Conservation (phyloP, 2,329 filamentous ascomycete genomes). For the Remersonia thermophila region DNA sequence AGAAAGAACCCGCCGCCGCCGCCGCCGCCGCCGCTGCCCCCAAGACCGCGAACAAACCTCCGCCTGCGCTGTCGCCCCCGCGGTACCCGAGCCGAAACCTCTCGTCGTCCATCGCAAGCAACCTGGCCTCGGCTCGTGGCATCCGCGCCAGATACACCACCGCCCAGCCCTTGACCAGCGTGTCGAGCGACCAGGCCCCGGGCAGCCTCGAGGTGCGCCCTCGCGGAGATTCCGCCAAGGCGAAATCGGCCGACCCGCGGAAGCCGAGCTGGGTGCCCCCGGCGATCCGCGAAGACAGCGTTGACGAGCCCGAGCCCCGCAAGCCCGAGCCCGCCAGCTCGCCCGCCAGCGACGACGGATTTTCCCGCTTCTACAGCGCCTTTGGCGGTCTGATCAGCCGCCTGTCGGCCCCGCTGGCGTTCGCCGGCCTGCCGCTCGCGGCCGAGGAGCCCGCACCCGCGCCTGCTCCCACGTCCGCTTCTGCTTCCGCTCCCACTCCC, state of each 20-base stretch:
- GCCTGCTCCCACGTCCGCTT: constrained; percentile 19
- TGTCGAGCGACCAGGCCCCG: constrained; percentile 62
- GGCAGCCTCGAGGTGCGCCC: constrained; percentile 52
- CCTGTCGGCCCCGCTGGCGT: constrained; percentile 81
- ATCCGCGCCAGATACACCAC: constrained; percentile 51
- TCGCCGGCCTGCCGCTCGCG: constrained; percentile 76
- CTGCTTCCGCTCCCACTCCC: too few species aligned
- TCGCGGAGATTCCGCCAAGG: constrained; percentile 41
- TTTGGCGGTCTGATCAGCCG: constrained; percentile 82
- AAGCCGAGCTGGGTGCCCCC: constrained; percentile 44
- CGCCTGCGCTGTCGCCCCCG: constrained; percentile 28
- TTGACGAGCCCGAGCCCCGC: constrained; percentile 5
- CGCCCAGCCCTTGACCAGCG: constrained; percentile 56
- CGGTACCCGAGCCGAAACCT: constrained; percentile 53
- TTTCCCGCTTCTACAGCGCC: constrained; percentile 81
- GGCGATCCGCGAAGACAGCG: constrained; percentile 19
- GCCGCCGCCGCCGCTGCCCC: constrained; percentile 12
- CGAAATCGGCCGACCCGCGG: constrained; percentile 31
- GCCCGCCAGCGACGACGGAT: constrained; percentile 55
- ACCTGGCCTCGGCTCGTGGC: constrained; percentile 73
- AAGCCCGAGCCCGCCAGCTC: constrained; percentile 14
- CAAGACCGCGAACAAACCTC: constrained; percentile 19
- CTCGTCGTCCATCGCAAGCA: constrained; percentile 76
- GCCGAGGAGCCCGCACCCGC: constrained; percentile 32
- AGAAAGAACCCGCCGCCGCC: too few species aligned